Evolutionary conservation across 2,329 filamentous ascomycete genomes (phyloP), one percentile per base, ranked within the genome.

Genomic region (Alternaria angustiovoidea): DNA sequence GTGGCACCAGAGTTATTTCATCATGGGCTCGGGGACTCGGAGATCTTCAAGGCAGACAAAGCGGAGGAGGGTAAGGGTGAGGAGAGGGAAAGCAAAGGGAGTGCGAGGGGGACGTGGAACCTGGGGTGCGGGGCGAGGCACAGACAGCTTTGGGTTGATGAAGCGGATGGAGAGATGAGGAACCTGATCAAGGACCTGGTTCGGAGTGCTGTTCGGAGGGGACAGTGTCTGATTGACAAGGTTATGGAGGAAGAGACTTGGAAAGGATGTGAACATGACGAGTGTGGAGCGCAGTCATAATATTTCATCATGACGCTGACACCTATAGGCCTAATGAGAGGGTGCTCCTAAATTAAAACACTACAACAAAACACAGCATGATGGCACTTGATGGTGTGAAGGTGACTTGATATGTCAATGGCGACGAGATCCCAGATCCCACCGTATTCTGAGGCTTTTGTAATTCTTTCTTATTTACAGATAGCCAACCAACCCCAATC

Each of bases 1-100:
- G 72, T 75, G 4, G 73, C 70, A 26, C 79, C 79, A 1, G 79
- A 81, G 59, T 48, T 81, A n/a, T 79, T 81, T 55, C 78, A 81
- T 56, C 79, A 81, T 56, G 62, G 70, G 26, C 65, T 72, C 18
- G 72, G 65, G 7, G 56, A 51, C 24, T 76, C 69, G 26, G 76
- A 78, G 63, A 67, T 67, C 53, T 55, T 22, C 14, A 48, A 46
- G 41, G 61, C 57, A 12, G 61, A 65, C 24, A 36, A 18, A 26
- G 26, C 2, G 7, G 59, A 11, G 22, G 22, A 20, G 47, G 9
- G 43, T 42, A 59, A 43, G 14, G 46, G 14, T 28, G 52, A 34
- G 24, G 48, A 44, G 28, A 52, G n/a, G 1, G 38, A 24, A 16
- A 22, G 16, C 12, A 47, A 47, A 6, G 38, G 39, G 32, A 28